phyloP scores from a whole-genome alignment of 768 basidiomycete species.

The Tricholoma terreum region DNA sequence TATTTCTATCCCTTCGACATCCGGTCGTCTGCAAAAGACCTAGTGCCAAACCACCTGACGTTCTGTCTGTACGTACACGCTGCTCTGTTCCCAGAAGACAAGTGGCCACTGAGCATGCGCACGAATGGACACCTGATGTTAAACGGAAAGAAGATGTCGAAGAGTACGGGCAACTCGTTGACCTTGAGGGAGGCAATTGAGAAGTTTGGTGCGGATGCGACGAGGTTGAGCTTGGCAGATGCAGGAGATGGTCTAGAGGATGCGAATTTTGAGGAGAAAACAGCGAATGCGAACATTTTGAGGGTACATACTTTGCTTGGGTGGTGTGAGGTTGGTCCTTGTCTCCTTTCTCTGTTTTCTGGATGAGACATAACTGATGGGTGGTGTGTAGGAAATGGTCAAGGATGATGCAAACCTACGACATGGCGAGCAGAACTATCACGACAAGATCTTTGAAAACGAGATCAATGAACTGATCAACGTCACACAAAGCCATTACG shows the following conservation, averaged over 20 bases:
- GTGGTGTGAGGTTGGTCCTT: slow-evolving; percentile 87
- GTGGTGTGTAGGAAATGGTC: slow-evolving; percentile 64
- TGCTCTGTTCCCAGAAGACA: slow-evolving; percentile 88
- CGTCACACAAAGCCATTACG: slow-evolving; percentile 76
- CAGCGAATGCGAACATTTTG: slow-evolving; percentile 94
- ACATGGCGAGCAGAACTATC: slow-evolving; percentile 71
- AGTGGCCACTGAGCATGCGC: slow-evolving; percentile 90
- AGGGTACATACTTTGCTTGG: slow-evolving; percentile 84
- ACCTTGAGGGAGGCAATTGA: slow-evolving; percentile 84
- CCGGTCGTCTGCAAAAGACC: slow-evolving; percentile 96
- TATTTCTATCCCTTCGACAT: slow-evolving; percentile 99
- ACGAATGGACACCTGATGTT: slow-evolving; percentile 96
- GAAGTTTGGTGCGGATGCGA: slow-evolving; percentile 98
- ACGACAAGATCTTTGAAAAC: slow-evolving; percentile 87
- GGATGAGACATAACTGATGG: slow-evolving; percentile 7
- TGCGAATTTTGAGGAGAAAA: slow-evolving; percentile 98
- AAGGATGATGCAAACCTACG: slow-evolving; percentile 70
- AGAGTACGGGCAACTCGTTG: slow-evolving; percentile 94
- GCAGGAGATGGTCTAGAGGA: slow-evolving; percentile 97
- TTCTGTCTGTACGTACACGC: slow-evolving; percentile 94
- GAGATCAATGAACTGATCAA: slow-evolving; percentile 87
- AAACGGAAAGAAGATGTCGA: slow-evolving; percentile 99
- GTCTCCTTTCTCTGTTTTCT: background rate
- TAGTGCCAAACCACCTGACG: slow-evolving; percentile 93
- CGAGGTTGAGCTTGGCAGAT: slow-evolving; percentile 88